phyloP scores from a whole-genome alignment of 2,329 filamentous ascomycete species.

The Fusarium anguioides region DNA sequence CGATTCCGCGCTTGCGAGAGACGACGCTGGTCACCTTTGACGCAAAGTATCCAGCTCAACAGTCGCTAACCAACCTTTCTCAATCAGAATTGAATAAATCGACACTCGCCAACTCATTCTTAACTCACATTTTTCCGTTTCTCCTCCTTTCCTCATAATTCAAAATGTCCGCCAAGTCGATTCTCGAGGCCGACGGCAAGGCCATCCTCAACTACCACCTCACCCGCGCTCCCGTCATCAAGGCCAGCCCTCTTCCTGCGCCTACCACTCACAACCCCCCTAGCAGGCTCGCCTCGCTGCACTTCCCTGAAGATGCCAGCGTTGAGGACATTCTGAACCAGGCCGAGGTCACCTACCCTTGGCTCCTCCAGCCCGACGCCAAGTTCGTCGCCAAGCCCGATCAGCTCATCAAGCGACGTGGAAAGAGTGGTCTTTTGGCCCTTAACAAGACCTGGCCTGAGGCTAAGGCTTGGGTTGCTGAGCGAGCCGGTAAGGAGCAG shows the following conservation, averaged over 20 bases:
- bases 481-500: constrained; percentile 89
- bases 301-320: constrained; percentile 90
- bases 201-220: constrained; percentile 99
- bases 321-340: constrained; percentile 89
- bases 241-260: constrained; percentile 90
- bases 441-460: constrained; percentile 98
- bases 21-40: constrained; percentile 22
- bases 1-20: constrained; percentile 29
- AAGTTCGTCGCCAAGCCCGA: constrained; percentile 99
- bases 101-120: constrained; percentile 44
- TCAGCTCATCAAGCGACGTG: constrained; percentile 99
- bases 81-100: constrained; percentile 45
- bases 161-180: constrained; percentile 80
- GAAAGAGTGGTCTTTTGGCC: constrained; percentile 96
- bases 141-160: constrained; percentile 41
- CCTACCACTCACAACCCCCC: constrained; percentile 91
- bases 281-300: constrained; percentile 87
- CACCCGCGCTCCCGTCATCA: constrained; percentile 96
- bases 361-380: constrained; percentile 83
- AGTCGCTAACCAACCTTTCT: constrained; percentile 29
- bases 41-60: constrained; percentile 2
- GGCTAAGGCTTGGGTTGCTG: constrained; percentile 92
- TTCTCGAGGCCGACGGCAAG: constrained; percentile 99
- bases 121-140: constrained; percentile 35
- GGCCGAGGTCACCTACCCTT: constrained; percentile 96